Evolutionary conservation across 2,329 filamentous ascomycete species (phyloP), one percentile per base, ranked within the genome.

Genomic region (Trichothecium sympodiale): DNA sequence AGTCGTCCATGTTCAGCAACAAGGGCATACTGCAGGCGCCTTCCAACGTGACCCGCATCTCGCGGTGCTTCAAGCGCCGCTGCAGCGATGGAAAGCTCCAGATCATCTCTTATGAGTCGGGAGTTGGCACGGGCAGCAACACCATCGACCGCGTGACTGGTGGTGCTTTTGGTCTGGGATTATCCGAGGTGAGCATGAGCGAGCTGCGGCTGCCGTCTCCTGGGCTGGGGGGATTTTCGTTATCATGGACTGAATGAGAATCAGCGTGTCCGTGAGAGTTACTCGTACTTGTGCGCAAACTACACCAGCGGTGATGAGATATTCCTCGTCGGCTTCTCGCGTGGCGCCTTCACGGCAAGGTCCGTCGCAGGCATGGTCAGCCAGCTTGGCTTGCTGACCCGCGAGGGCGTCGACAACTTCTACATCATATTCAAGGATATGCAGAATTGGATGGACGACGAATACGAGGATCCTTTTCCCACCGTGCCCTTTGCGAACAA

Each of bases 31-130:
- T 69, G 26, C 65, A 72, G 43, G 52, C 69, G 14, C 68, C 71
- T 1, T 75, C 72, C 34, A 78, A 79, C 41, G 71, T 78, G 29
- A 77, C 73, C 13, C 68, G 72, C 16, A 70, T 79, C 37, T 69
- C 69, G 10, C 65, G 72, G 28, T 71, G 69, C 37, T 67, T 79
- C 46, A 67, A 65, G 43, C 62, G 65, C 27, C 56, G 50, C 28
- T 69, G 66, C 46, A 56, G 49, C 25, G 69, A 75, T 47, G 67
- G 67, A 23, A 65, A 57, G 14, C 59, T 71, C 29, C 74, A 78
- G 49, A 65, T 78, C 43, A 67, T 77, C 38, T 70, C 67, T 45
- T 79, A 79, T 47, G 70, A 76, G 47, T 69, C 71, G 8, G 74
- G 74, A 15, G 71, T 78, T 18, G 74, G 74, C 13, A 72, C 70